Conservation (phyloP, 192 early-diverging fungal species). For the Neocallimastix lanati region DNA sequence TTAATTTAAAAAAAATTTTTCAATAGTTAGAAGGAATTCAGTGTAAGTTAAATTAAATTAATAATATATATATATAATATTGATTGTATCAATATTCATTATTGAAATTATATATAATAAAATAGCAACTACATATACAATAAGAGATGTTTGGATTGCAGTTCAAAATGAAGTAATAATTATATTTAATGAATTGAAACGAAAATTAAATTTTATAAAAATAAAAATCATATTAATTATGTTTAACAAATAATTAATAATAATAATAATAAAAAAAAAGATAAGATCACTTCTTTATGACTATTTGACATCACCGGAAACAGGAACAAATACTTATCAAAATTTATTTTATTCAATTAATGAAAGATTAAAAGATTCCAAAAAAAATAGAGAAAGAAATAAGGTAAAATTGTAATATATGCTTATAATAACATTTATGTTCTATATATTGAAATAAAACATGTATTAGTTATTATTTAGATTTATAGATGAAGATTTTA, state of each 20-base stretch:
- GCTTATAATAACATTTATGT: no score
- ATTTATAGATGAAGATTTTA: not conserved
- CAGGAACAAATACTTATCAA: not conserved
- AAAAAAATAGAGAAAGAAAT: constrained; percentile 5
- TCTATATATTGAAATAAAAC: no score
- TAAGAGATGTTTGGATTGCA: constrained; percentile 21
- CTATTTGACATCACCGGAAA: constrained; percentile 12
- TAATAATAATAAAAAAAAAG: constrained; percentile 1
- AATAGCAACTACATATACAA: constrained; percentile 11
- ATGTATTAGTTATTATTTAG: not conserved
- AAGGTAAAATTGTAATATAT: no score
- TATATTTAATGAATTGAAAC: no score
- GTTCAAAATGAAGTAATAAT: constrained; percentile 26
- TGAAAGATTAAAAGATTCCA: constrained; percentile 20
- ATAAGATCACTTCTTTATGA: constrained; percentile 32
- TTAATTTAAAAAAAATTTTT: no score
- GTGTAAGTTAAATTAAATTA: not conserved
- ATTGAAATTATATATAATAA: no score
- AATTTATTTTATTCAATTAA: constrained; percentile 10
- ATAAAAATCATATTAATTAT: no score
- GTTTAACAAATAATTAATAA: no score
- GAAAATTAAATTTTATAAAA: no score
- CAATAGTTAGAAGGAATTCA: not conserved
- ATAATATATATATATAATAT: no score
- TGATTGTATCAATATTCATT: no score